Conservation (phyloP, 2,329 filamentous ascomycete species). For the Clonostachys sp. region DNA sequence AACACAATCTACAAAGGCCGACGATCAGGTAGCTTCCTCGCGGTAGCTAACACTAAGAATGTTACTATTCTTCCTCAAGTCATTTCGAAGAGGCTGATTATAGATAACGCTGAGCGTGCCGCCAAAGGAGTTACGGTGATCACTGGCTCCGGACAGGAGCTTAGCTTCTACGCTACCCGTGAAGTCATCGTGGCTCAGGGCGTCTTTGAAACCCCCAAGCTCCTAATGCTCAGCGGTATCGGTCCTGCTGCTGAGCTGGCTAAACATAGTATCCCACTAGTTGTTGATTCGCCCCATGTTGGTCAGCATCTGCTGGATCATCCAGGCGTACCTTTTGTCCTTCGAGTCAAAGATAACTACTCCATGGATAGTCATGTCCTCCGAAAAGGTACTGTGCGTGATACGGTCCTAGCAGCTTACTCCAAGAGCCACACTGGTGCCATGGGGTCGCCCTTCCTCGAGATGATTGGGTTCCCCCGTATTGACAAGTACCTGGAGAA, state of each 20-base stretch:
- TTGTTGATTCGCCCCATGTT: constrained; percentile 56
- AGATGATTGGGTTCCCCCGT: constrained; percentile 51
- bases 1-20: constrained; percentile 54
- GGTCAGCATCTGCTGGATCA: constrained; percentile 63
- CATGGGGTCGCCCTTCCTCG: constrained; percentile 32
- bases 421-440: constrained; percentile 29
- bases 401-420: constrained; percentile 28
- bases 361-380: constrained; percentile 34
- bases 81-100: constrained; percentile 47
- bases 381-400: constrained; percentile 20
- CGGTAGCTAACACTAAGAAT: constrained; percentile 47
- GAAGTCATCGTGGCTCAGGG: constrained; percentile 46
- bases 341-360: constrained; percentile 34
- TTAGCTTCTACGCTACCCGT: constrained; percentile 39
- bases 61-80: constrained; percentile 42
- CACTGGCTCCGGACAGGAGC: constrained; percentile 23
- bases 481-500: constrained; percentile 50
- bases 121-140: constrained; percentile 42
- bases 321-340: constrained; percentile 46
- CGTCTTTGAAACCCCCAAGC: constrained; percentile 59
- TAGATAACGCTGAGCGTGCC: constrained; percentile 33
- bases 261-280: constrained; percentile 44
- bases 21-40: constrained; percentile 46
- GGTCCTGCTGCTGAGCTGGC: constrained; percentile 49
- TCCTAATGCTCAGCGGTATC: constrained; percentile 62